Evolutionary conservation across 1,284 basidiomycete genomes (phyloP).

Genomic region (Marasmius sp.): DNA sequence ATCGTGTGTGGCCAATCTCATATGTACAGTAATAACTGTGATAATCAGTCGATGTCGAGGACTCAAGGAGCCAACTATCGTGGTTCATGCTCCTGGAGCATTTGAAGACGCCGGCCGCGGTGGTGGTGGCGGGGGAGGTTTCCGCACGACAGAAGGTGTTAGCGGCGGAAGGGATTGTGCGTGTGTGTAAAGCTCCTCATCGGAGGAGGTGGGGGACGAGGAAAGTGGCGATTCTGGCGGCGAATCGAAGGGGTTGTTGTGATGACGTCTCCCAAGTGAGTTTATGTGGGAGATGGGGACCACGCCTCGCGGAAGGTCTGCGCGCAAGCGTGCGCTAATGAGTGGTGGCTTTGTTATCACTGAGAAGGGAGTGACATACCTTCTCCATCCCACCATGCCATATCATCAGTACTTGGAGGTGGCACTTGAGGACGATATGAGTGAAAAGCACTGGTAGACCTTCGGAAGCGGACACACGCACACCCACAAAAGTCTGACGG

Average conservation of each 20-base stretch:
- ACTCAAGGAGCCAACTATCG: too few species aligned
- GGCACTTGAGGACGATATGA: constrained; percentile 51
- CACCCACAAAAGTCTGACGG: constrained; percentile 33
- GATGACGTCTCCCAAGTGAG: constrained; percentile 30
- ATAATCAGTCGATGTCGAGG: too few species aligned
- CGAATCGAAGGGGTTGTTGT: constrained; percentile 70
- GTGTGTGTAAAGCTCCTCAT: constrained; percentile 77
- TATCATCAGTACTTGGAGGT: constrained; percentile 73
- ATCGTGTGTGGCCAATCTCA: neutral
- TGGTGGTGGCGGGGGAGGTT: constrained; percentile 37
- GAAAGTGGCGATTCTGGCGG: constrained; percentile 60
- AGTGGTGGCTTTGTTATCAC: constrained; percentile 4
- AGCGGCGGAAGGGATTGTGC: constrained; percentile 62
- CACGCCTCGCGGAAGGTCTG: constrained; percentile 67
- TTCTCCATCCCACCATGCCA: constrained; percentile 74
- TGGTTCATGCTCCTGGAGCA: neutral
- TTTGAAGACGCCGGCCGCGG: constrained; percentile 6
- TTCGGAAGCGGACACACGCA: constrained; percentile 20
- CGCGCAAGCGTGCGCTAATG: neutral
- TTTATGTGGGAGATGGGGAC: constrained; percentile 48
- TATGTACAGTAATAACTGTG: too few species aligned
- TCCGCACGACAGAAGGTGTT: constrained; percentile 30
- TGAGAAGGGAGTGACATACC: constrained; percentile 39
- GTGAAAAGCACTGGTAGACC: constrained; percentile 1
- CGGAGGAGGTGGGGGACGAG: constrained; percentile 76